Evolutionary conservation across 2,329 filamentous ascomycete species (phyloP).

Genomic region (Teratosphaeria nubilosa): DNA sequence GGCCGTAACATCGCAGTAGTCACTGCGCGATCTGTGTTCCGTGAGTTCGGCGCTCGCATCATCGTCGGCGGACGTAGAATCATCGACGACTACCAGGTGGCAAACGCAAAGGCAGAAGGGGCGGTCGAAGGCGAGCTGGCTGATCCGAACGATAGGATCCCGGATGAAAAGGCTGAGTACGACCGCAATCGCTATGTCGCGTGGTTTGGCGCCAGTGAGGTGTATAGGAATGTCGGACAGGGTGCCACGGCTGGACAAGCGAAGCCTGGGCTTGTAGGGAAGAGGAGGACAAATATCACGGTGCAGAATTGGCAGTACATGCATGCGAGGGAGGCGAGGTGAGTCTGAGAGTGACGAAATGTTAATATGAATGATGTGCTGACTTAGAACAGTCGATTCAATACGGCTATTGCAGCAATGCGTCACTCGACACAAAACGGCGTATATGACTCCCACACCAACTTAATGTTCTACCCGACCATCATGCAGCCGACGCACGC

Average conservation of each 20-base stretch:
- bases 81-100: constrained; percentile 79
- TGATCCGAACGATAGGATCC: constrained; percentile 74
- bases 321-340: constrained; percentile 86
- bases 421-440: constrained; percentile 63
- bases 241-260: constrained; percentile 41
- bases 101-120: constrained; percentile 64
- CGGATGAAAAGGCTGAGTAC: constrained; percentile 72
- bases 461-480: constrained; percentile 75
- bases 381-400: constrained; percentile 58
- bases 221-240: constrained; percentile 66
- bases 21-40: constrained; percentile 89
- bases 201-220: constrained; percentile 92
- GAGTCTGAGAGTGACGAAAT: constrained; percentile 23
- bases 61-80: constrained; percentile 82
- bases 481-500: constrained; percentile 84
- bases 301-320: constrained; percentile 95
- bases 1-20: constrained; percentile 94
- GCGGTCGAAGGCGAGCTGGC: constrained; percentile 81
- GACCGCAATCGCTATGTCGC: constrained; percentile 99
- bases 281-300: constrained; percentile 78
- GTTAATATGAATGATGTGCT: neutral
- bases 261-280: constrained; percentile 56
- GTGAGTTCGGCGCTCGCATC: constrained; percentile 91
- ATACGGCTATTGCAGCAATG: constrained; percentile 58
- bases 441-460: constrained; percentile 90